Evolutionary conservation across 2,329 filamentous ascomycete genomes (phyloP).

Genomic region (Rasamsonia emersonii): DNA sequence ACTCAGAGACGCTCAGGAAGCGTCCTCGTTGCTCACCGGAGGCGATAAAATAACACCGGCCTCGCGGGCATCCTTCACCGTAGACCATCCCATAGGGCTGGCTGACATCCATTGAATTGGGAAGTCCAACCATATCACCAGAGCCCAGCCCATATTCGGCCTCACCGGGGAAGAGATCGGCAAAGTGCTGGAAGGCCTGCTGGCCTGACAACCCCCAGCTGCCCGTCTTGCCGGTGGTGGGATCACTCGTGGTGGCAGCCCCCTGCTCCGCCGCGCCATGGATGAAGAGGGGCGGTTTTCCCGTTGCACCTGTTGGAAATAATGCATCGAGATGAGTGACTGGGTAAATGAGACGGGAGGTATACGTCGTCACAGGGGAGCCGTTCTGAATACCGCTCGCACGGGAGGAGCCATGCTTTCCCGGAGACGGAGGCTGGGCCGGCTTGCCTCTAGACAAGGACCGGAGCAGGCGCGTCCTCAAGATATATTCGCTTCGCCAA

Average conservation of each 20-base stretch:
- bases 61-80: conserved; percentile 79
- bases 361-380: conserved; percentile 73
- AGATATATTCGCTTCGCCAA: conserved; percentile 92
- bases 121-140: conserved; percentile 64
- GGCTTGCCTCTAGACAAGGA: conserved; percentile 78
- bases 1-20: conserved; percentile 57
- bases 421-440: conserved; percentile 41
- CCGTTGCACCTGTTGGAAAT: conserved; percentile 58
- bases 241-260: conserved; percentile 72
- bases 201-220: conserved; percentile 74
- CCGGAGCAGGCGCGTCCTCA: conserved; percentile 74
- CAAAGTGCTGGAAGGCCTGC: conserved; percentile 66
- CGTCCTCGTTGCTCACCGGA: conserved; percentile 66
- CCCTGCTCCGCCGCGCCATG: conserved; percentile 76
- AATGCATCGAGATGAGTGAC: conserved; percentile 72
- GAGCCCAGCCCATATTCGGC: conserved; percentile 69
- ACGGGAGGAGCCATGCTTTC: conserved; percentile 45
- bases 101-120: conserved; percentile 87
- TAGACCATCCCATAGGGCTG: conserved; percentile 74
- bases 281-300: conserved; percentile 68
- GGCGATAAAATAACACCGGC: conserved; percentile 68
- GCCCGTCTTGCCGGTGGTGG: conserved; percentile 63
- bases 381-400: conserved; percentile 54
- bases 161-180: conserved; percentile 65
- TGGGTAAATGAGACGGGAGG: conserved; percentile 69